Percentiles rank a stretch among this genome's conserved stretches.
Conservation (phyloP, 768 basidiomycete genomes). For the Boletus reticulatus region DNA sequence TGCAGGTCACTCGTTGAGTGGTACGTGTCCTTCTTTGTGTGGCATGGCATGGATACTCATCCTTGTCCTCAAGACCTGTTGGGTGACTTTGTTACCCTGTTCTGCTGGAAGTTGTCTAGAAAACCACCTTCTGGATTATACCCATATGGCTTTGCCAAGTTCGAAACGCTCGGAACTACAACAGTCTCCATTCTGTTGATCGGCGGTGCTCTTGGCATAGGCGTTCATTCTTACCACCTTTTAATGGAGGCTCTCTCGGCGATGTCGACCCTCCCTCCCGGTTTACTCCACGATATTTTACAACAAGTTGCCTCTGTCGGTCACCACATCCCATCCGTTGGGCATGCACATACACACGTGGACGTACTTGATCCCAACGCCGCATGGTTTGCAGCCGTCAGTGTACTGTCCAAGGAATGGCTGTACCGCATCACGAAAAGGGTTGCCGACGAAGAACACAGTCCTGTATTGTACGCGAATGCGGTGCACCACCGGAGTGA, state of each 20-base stretch:
- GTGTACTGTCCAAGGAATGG: slow-evolving; percentile 88
- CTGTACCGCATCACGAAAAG: slow-evolving; percentile 84
- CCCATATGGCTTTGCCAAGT: slow-evolving; percentile 90
- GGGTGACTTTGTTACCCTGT: slow-evolving; percentile 89
- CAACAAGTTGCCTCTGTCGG: slow-evolving; percentile 53
- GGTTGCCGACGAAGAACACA: slow-evolving; percentile 89
- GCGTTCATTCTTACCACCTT: slow-evolving; percentile 87
- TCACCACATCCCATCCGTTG: slow-evolving; percentile 50
- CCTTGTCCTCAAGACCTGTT: slow-evolving; percentile 55
- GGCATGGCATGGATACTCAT: slow-evolving; percentile 7
- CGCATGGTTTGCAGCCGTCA: slow-evolving; percentile 89
- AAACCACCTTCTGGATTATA: slow-evolving; percentile 76
- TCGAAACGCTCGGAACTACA: slow-evolving; percentile 93
- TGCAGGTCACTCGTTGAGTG: slow-evolving; percentile 88
- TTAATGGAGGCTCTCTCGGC: slow-evolving; percentile 71
- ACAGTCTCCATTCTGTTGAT: slow-evolving; percentile 85
- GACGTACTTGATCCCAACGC: slow-evolving; percentile 84
- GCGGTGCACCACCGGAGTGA: slow-evolving; percentile 98
- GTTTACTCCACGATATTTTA: slow-evolving; percentile 62
- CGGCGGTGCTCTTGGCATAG: slow-evolving; percentile 80
- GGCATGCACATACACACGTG: slow-evolving; percentile 53
- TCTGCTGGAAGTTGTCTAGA: slow-evolving; percentile 84
- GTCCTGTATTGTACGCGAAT: slow-evolving; percentile 92
- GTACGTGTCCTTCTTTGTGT: slow-evolving; percentile 41
- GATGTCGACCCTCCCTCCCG: slow-evolving; percentile 61